These are phyloP conservation scores for Jatropha podagrica DNA, from an alignment of 441 rosid genomes.

Conservation along the genomic window DNA sequence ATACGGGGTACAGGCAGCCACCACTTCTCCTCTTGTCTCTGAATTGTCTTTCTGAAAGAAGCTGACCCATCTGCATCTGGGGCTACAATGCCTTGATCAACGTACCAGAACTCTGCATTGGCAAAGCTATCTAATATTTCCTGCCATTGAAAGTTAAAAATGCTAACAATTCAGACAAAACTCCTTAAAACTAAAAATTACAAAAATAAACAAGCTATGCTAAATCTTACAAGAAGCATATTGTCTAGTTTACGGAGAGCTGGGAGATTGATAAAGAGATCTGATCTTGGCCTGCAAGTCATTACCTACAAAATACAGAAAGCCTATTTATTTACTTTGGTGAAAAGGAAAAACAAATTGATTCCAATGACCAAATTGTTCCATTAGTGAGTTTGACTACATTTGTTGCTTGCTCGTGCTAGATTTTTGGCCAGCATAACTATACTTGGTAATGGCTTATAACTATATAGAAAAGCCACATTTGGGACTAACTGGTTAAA, in stretches of 20 bases:
- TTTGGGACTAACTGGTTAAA: neutral
- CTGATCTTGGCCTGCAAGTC: conserved; percentile 90
- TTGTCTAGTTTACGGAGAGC: conserved; percentile 89
- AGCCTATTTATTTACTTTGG: neutral
- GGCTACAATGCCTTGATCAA: conserved; percentile 84
- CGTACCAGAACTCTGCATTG: conserved; percentile 86
- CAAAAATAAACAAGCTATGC: conserved; percentile 8
- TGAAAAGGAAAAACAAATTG: neutral
- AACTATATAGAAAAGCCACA: neutral
- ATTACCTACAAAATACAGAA: conserved; percentile 56
- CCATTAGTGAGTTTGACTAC: neutral
- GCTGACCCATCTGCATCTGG: conserved; percentile 72
- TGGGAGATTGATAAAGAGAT: conserved; percentile 79
- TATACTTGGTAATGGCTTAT: neutral
- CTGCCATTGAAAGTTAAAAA: conserved; percentile 35
- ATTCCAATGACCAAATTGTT: neutral
- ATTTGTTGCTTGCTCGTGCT: neutral
- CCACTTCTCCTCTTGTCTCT: conserved; percentile 98
- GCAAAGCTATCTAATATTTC: conserved; percentile 82
- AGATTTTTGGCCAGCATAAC: neutral
- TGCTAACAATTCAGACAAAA: conserved; percentile 14
- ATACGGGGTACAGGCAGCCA: conserved; percentile 97
- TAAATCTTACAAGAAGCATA: conserved; percentile 81
- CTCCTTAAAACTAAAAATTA: neutral
- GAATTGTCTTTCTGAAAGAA: conserved; percentile 67